Evolutionary conservation across 371 early-diverging fungal genomes (phyloP).

Genomic region (Mucor mucedo): DNA sequence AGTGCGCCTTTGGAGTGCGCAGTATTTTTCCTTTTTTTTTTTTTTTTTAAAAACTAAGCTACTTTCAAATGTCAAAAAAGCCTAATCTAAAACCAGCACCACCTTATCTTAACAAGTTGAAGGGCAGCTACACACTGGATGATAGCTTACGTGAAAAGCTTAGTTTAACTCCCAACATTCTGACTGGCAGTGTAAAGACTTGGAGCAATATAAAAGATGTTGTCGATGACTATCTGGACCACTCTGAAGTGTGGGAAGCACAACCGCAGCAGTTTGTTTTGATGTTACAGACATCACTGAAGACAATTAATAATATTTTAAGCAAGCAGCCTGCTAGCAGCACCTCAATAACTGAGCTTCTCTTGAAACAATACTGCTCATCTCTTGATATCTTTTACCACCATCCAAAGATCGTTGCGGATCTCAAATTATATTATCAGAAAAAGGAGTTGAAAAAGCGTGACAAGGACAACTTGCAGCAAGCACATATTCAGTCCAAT

Average conservation of each 20-base stretch:
- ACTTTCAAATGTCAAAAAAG: no score
- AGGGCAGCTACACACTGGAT: not conserved
- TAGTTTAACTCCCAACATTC: not conserved
- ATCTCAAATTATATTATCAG: slow-evolving; percentile 12
- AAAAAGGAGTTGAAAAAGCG: slow-evolving; percentile 17
- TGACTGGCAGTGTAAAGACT: not conserved
- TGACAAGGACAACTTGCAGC: slow-evolving; percentile 8
- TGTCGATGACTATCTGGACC: not conserved
- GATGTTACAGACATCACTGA: not conserved
- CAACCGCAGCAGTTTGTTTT: not conserved
- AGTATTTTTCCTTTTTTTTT: no score
- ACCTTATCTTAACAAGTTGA: not conserved
- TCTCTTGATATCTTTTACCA: not conserved
- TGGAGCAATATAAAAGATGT: not conserved
- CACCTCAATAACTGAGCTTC: not conserved
- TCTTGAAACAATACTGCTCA: not conserved
- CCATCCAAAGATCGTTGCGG: not conserved
- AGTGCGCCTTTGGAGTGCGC: no score
- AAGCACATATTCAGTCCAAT: slow-evolving; percentile 5
- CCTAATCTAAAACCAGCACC: slow-evolving; percentile 1
- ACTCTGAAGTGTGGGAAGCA: not conserved
- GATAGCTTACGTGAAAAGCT: not conserved
- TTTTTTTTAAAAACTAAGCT: no score
- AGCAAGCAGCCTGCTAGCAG: not conserved
- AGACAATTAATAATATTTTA: not conserved